These are phyloP conservation scores for Schoenoplectus triqueter DNA, from an alignment of 202 grass and related monocot species.

Conservation along the genomic window DNA sequence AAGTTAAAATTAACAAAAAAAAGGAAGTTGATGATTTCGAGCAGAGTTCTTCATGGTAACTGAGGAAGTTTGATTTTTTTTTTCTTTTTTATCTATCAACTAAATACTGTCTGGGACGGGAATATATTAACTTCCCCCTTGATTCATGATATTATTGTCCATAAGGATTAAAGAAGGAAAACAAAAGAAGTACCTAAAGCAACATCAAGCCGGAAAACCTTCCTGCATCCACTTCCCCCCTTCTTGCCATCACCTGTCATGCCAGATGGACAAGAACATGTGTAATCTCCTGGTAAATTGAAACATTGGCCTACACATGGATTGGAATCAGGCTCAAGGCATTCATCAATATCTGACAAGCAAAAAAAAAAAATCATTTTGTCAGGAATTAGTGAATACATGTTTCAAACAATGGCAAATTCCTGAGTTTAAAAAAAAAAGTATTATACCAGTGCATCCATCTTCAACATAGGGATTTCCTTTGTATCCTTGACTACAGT, in stretches of 20 bases:
- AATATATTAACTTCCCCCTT: no score
- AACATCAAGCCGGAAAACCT: constrained; percentile 23
- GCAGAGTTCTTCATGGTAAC: not conserved
- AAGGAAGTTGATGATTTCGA: not conserved
- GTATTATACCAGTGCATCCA: constrained; percentile 50
- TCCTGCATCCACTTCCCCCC: constrained; percentile 32
- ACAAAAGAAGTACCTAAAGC: constrained; percentile 30
- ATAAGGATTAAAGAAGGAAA: not conserved
- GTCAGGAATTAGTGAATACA: not conserved
- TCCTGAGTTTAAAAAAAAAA: not conserved
- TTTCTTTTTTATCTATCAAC: no score
- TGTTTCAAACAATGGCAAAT: not conserved
- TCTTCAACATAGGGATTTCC: constrained; percentile 52
- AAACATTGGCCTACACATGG: constrained; percentile 44
- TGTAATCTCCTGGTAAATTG: constrained; percentile 39
- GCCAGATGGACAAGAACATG: constrained; percentile 45
- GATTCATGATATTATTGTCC: not conserved
- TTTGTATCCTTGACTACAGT: constrained; percentile 41
- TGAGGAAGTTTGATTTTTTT: not conserved
- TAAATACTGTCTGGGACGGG: no score
- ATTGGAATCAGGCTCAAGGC: constrained; percentile 3
- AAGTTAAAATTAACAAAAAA: not conserved
- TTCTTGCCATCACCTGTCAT: constrained; percentile 44
- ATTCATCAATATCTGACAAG: constrained; percentile 47
- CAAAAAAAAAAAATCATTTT: not conserved